Evolutionary conservation across 768 basidiomycete genomes (phyloP), one percentile per base, ranked within the genome.

Genomic region (Tricholoma sp.): DNA sequence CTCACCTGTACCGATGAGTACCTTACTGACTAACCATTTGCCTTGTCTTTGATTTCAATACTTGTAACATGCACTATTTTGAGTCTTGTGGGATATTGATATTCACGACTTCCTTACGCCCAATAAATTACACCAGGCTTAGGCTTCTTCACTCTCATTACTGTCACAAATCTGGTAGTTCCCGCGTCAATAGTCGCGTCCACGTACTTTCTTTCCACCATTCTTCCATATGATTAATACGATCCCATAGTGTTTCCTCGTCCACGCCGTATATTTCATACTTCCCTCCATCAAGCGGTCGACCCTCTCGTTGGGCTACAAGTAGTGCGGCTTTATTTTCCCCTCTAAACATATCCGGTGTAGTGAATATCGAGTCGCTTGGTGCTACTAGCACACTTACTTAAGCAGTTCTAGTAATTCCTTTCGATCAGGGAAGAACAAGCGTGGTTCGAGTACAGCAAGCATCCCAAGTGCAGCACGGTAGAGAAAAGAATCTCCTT

Each of bases 181-280:
- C 92, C 67, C 93, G 78, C 61, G 86, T 84, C 64, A 91, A 83
- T 55, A 95, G 72, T 58, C 93, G 76, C 37, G 77, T 83, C 91
- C 92, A 96, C 51, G 92, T 95, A 59, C 84, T 89, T 65, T 94
- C 91, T 66, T 84, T 91, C 93, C 94, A 95, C 91, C 90, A 92
- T 39, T 92, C 91, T 18, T 88, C 84, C 86, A 93, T 89, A 52
- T 78, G 76, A 60, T 88, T 82, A 34, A 96, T 86, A 43, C 86
- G 79, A 39, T 88, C 88, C 87, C 94, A 95, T 12, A 96, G 70
- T 0, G 82, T 81, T 67, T 94, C 91, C 69, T 95, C 94, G 56
- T 89, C 86, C 1, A 91, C 76, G 6, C 89, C 89, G 65, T 94
- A 93, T 57, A 92, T 88, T 64, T 89, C 89, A 68, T 95, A 95